phyloP scores from a whole-genome alignment of 352 stramenopile species.

The Phytophthora sojae region DNA sequence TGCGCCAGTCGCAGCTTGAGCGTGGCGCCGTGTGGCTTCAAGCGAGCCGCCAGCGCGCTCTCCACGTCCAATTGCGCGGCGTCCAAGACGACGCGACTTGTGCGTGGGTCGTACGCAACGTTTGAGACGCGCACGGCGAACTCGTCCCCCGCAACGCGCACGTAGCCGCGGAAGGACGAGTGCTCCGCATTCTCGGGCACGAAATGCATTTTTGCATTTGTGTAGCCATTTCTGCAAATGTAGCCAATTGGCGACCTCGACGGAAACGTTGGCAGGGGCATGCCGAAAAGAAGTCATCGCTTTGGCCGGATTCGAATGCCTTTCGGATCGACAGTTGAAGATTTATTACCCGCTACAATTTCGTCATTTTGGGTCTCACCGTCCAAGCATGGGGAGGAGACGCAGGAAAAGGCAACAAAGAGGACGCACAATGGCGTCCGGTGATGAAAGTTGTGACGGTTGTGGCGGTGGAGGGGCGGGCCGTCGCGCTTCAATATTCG shows the following conservation, averaged over 20 bases:
- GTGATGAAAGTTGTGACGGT: too few relatives aligned
- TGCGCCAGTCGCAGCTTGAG: constrained; percentile 70
- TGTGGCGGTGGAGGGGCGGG: too few relatives aligned
- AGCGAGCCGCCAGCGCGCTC: constrained; percentile 49
- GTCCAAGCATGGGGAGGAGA: too few relatives aligned
- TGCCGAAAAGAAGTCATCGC: too few relatives aligned
- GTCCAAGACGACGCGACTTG: constrained; percentile 40
- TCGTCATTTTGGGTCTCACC: too few relatives aligned
- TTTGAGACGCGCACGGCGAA: constrained; percentile 58
- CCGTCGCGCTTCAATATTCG: too few relatives aligned
- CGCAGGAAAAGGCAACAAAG: background rate
- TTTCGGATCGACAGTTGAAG: too few relatives aligned
- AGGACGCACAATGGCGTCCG: too few relatives aligned
- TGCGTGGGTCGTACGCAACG: constrained; percentile 33
- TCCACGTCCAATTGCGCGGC: constrained; percentile 63
- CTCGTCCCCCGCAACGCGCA: constrained; percentile 58
- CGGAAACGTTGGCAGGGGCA: too few relatives aligned
- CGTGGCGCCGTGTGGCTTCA: constrained; percentile 50
- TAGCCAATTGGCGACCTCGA: background rate
- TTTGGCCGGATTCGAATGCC: too few relatives aligned
- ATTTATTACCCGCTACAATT: too few relatives aligned
- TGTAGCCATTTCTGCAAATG: too few relatives aligned
- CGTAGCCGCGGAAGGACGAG: constrained; percentile 59
- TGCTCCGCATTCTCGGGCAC: constrained; percentile 53
- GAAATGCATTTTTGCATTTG: constrained; percentile 33